Conservation (phyloP, 1,284 basidiomycete species). For the Ceratobasidium sp. region DNA sequence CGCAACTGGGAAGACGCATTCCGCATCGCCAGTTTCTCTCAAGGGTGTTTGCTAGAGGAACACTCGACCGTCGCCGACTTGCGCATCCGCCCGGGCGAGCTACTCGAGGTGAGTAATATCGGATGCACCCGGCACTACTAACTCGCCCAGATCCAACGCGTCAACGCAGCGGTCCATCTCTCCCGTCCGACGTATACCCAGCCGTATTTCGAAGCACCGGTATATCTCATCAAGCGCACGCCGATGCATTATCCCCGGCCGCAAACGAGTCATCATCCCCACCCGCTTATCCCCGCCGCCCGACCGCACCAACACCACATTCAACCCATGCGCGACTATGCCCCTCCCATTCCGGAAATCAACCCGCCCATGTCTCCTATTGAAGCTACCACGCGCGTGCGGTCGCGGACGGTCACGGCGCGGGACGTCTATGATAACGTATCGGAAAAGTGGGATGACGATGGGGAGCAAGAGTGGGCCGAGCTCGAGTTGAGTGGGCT, state of each 20-base stretch:
- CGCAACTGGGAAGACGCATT: slow-evolving; percentile 32
- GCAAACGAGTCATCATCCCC: background rate
- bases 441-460: slow-evolving; percentile 12
- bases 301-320: slow-evolving; percentile 28
- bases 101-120: slow-evolving; percentile 10
- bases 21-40: slow-evolving; percentile 21
- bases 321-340: slow-evolving; percentile 6
- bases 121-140: background rate
- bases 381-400: slow-evolving; percentile 32
- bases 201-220: slow-evolving; percentile 31
- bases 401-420: slow-evolving; percentile 36
- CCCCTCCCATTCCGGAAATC: background rate
- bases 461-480: slow-evolving; percentile 27
- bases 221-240: slow-evolving; percentile 35
- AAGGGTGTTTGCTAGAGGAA: slow-evolving; percentile 29
- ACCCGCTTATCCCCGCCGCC: background rate
- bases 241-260: slow-evolving; percentile 26
- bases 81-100: slow-evolving; percentile 24
- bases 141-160: slow-evolving; percentile 22
- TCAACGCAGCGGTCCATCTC: slow-evolving; percentile 8
- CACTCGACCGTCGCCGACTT: slow-evolving; percentile 12
- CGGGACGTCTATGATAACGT: slow-evolving; percentile 29
- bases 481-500: slow-evolving; percentile 40
- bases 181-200: slow-evolving; percentile 16
- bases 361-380: slow-evolving; percentile 35